phyloP scores from a whole-genome alignment of 345 rosid species.

The Camelina hispida region DNA sequence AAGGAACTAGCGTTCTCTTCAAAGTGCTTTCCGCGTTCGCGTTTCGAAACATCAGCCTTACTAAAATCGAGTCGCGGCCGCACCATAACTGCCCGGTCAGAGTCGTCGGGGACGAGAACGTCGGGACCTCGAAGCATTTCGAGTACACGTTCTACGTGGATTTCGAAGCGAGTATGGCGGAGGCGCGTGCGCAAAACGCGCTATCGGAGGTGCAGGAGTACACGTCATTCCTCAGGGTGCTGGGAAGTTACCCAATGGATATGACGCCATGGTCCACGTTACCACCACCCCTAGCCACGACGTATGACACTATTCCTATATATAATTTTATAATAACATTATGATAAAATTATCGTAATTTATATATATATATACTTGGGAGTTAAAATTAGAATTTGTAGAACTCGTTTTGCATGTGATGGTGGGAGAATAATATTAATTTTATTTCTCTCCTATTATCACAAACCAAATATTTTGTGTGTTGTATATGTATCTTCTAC shows the following conservation, averaged over 20 bases:
- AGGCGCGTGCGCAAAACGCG: slow-evolving; percentile 92
- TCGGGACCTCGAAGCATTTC: slow-evolving; percentile 85
- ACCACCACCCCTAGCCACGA: slow-evolving; percentile 38
- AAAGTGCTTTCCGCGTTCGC: slow-evolving; percentile 95
- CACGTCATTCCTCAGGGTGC: slow-evolving; percentile 93
- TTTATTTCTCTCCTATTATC: slow-evolving; percentile 31
- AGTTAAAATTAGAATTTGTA: slow-evolving; percentile 20
- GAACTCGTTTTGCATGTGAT: slow-evolving; percentile 36
- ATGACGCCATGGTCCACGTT: slow-evolving; percentile 95
- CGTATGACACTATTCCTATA: slow-evolving; percentile 7
- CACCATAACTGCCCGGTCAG: slow-evolving; percentile 82
- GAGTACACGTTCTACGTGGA: slow-evolving; percentile 93
- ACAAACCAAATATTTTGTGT: slow-evolving; percentile 20
- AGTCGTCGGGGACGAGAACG: slow-evolving; percentile 72
- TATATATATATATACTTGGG: slow-evolving; percentile 17
- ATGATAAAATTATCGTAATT: slow-evolving; percentile 22
- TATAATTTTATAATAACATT: slow-evolving; percentile 12
- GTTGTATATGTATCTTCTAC: background rate
- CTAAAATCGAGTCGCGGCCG: slow-evolving; percentile 96
- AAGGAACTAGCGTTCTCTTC: slow-evolving; percentile 89
- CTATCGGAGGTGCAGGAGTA: slow-evolving; percentile 96
- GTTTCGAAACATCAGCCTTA: slow-evolving; percentile 82
- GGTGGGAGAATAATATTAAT: slow-evolving; percentile 23
- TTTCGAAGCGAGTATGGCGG: slow-evolving; percentile 98
- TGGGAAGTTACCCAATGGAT: slow-evolving; percentile 99